Evolutionary conservation across 352 stramenopile genomes (phyloP).

Genomic region (Achlya hypogyna): DNA sequence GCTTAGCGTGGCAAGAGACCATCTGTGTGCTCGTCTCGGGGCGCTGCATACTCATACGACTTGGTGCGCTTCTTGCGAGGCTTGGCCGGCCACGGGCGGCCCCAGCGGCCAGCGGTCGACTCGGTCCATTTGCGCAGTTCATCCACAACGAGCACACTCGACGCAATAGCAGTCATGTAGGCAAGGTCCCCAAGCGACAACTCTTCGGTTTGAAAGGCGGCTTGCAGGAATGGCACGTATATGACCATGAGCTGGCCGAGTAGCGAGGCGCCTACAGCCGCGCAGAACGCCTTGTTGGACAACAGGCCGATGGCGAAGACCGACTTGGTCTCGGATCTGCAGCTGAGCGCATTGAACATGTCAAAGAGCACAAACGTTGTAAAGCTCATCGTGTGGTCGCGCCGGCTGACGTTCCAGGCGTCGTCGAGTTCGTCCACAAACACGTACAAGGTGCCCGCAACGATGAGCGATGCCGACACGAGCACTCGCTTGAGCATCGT

Average conservation of each 20-base stretch:
- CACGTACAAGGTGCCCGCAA: slow-evolving; percentile 69
- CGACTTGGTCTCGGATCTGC: slow-evolving; percentile 90
- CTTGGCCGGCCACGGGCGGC: background rate
- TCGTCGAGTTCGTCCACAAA: slow-evolving; percentile 78
- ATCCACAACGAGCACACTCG: slow-evolving; percentile 89
- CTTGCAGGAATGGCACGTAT: slow-evolving; percentile 93
- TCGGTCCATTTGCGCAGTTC: slow-evolving; percentile 88
- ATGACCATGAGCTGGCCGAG: slow-evolving; percentile 94
- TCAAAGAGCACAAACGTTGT: slow-evolving; percentile 98
- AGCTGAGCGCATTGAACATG: slow-evolving; percentile 97
- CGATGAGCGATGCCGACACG: slow-evolving; percentile 63
- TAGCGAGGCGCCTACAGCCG: slow-evolving; percentile 87
- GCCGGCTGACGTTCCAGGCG: slow-evolving; percentile 85
- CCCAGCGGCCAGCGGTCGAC: slow-evolving; percentile 31
- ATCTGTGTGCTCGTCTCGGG: background rate
- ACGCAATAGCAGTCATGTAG: slow-evolving; percentile 89
- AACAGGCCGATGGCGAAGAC: slow-evolving; percentile 88
- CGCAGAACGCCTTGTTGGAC: slow-evolving; percentile 92
- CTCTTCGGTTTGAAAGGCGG: slow-evolving; percentile 95
- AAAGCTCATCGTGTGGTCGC: slow-evolving; percentile 97
- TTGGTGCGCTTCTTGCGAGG: background rate
- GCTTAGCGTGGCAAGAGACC: background rate
- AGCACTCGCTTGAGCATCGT: slow-evolving; percentile 60
- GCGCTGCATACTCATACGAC: background rate
- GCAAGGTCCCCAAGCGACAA: slow-evolving; percentile 88